Percentiles rank a stretch among this genome's conserved stretches.
Conservation (phyloP, 805 yeast genomes). For the Candida chilensis region DNA sequence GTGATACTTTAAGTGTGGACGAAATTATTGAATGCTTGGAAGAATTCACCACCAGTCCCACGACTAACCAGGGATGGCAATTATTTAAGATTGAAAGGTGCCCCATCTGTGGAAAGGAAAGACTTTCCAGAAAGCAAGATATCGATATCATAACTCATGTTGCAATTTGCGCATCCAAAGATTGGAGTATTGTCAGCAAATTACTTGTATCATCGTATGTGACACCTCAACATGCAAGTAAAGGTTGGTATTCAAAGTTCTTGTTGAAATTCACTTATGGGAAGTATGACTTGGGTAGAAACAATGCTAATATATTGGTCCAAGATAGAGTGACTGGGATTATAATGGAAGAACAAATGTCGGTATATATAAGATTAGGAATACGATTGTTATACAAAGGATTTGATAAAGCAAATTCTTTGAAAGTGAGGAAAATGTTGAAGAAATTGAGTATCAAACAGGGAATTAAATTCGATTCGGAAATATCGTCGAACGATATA, state of each 20-base stretch:
- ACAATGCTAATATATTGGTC: slow-evolving; percentile 89
- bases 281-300: slow-evolving; percentile 73
- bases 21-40: slow-evolving; percentile 42
- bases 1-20: slow-evolving; percentile 34
- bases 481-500: slow-evolving; percentile 58
- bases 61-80: no score
- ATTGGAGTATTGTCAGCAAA: slow-evolving; percentile 62
- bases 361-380: slow-evolving; percentile 80
- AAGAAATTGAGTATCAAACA: slow-evolving; percentile 66
- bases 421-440: slow-evolving; percentile 50
- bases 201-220: slow-evolving; percentile 61
- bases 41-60: no score
- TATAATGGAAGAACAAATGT: slow-evolving; percentile 89
- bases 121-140: slow-evolving; percentile 43
- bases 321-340: slow-evolving; percentile 88
- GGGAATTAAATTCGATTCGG: slow-evolving; percentile 75
- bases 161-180: slow-evolving; percentile 76
- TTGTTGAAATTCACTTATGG: slow-evolving; percentile 85
- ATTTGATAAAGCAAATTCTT: slow-evolving; percentile 49
- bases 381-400: slow-evolving; percentile 79
- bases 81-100: slow-evolving; percentile 64
- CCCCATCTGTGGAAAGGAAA: slow-evolving; percentile 67
- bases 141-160: slow-evolving; percentile 77
- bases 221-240: slow-evolving; percentile 72
- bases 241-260: slow-evolving; percentile 82